Evolutionary conservation across 371 early-diverging fungal species (phyloP).

Genomic region (Dinochytrium kinnereticum): DNA sequence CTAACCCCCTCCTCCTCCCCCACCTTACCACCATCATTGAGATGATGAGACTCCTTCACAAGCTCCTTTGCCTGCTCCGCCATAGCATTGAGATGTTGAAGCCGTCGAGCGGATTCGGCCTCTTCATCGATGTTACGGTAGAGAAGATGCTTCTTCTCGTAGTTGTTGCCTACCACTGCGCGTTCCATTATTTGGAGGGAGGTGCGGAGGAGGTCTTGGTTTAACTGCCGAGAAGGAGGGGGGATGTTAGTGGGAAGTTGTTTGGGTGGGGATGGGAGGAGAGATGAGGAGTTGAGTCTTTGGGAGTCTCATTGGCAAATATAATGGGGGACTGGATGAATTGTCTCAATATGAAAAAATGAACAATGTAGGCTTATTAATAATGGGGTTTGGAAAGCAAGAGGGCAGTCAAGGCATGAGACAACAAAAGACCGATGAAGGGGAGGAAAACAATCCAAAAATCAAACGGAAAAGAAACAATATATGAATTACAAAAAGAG

Average conservation of each 20-base stretch:
- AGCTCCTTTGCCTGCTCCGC: constrained; percentile 1
- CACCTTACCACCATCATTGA: not conserved
- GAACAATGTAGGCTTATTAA: too few relatives aligned
- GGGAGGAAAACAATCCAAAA: not conserved
- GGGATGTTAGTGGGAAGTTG: not conserved
- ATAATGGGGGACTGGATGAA: too few relatives aligned
- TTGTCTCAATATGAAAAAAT: too few relatives aligned
- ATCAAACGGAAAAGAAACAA: not conserved
- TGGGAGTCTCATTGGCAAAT: too few relatives aligned
- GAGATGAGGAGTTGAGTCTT: too few relatives aligned
- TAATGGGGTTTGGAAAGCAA: not conserved
- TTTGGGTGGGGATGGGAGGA: not conserved
- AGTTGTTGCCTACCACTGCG: constrained; percentile 55
- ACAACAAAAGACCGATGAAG: not conserved
- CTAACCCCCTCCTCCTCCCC: constrained; percentile 5
- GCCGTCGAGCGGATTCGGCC: constrained; percentile 23
- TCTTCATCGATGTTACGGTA: constrained; percentile 52
- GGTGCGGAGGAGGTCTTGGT: constrained; percentile 44
- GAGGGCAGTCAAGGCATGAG: not conserved
- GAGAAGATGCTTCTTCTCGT: constrained; percentile 44
- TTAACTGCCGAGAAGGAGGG: constrained; percentile 44
- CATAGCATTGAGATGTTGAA: not conserved
- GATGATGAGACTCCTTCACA: constrained; percentile 13
- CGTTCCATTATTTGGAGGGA: constrained; percentile 51
- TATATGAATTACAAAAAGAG: not conserved